Percentiles rank a stretch among this genome's conserved stretches.
Evolutionary conservation across 2,329 filamentous ascomycete genomes (phyloP).

Genomic region (Purpureocillium lavendulum): DNA sequence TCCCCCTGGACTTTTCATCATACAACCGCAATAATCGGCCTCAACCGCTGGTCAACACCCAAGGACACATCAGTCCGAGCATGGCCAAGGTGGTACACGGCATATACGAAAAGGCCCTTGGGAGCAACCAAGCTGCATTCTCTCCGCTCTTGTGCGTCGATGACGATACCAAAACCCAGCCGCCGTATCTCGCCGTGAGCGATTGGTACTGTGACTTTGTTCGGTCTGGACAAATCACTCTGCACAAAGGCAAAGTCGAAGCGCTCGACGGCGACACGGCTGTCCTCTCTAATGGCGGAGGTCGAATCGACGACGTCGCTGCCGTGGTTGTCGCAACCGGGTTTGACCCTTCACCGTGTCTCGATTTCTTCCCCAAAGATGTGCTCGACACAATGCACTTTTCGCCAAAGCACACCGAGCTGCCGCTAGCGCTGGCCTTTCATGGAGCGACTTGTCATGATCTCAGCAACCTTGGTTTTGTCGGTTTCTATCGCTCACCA

Average conservation of each 20-base stretch:
- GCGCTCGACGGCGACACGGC: conserved; percentile 26
- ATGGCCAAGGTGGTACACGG: conserved; percentile 45
- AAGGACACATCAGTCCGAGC: conserved; percentile 55
- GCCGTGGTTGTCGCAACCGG: conserved; percentile 70
- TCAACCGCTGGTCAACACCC: conserved; percentile 48
- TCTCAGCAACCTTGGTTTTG: conserved; percentile 62
- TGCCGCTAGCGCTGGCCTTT: conserved; percentile 60
- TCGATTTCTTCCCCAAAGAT: conserved; percentile 54
- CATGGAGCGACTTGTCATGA: conserved; percentile 54
- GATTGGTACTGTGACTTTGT: conserved; percentile 70
- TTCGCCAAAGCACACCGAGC: conserved; percentile 40
- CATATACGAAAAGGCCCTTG: conserved; percentile 38
- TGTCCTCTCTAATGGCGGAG: conserved; percentile 17
- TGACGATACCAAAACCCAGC: conserved; percentile 33
- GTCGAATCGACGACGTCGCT: conserved; percentile 45
- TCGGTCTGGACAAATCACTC: conserved; percentile 49
- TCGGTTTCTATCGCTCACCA: conserved; percentile 76
- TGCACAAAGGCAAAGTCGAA: conserved; percentile 37
- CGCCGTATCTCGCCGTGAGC: conserved; percentile 60
- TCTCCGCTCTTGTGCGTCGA: conserved; percentile 31
- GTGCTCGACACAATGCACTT: conserved; percentile 51
- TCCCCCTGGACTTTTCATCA: conserved; percentile 64
- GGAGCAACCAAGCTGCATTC: conserved; percentile 46
- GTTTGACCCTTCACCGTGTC: conserved; percentile 55
- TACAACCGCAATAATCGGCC: conserved; percentile 61